Percentiles rank a stretch among this genome's conserved stretches.
Conservation (phyloP, 192 early-diverging fungal species). For the Backusella macrospora region DNA sequence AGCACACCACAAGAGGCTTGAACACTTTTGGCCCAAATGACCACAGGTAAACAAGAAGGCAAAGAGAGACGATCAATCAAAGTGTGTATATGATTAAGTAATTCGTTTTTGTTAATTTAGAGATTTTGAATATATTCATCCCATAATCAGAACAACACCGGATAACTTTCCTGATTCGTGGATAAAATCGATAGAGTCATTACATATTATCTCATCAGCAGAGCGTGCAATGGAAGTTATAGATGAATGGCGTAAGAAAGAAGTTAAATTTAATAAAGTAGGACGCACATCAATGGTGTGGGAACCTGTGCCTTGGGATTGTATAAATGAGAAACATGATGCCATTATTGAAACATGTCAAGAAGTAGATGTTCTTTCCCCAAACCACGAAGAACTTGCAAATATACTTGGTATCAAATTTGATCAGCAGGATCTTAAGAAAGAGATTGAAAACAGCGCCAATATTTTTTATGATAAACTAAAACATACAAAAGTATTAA, state of each 20-base stretch:
- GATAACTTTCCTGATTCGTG: conserved; percentile 38
- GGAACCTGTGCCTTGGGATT: conserved; percentile 47
- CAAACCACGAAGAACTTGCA: conserved; percentile 51
- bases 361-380: conserved; percentile 41
- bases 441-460: conserved; percentile 27
- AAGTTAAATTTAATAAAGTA: conserved; percentile 11
- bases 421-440: conserved; percentile 2
- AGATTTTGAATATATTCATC: conserved; percentile 42
- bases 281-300: conserved; percentile 41
- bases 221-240: conserved; percentile 33
- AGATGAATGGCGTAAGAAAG: conserved; percentile 31
- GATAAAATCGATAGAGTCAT: conserved; percentile 29
- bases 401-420: conserved; percentile 36
- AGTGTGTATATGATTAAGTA: neutral
- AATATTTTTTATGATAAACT: neutral
- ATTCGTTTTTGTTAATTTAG: neutral
- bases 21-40: conserved; percentile 42
- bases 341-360: neutral
- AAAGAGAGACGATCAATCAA: too few relatives aligned
- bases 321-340: conserved; percentile 26
- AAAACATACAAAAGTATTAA: conserved; percentile 2
- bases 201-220: conserved; percentile 46
- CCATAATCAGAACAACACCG: conserved; percentile 41
- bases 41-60: conserved; percentile 28
- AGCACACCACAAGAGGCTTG: conserved; percentile 40